Base-by-base conservation (phyloP, 495 filamentous ascomycete species). In the Trichoderma asperelloides region DNA sequence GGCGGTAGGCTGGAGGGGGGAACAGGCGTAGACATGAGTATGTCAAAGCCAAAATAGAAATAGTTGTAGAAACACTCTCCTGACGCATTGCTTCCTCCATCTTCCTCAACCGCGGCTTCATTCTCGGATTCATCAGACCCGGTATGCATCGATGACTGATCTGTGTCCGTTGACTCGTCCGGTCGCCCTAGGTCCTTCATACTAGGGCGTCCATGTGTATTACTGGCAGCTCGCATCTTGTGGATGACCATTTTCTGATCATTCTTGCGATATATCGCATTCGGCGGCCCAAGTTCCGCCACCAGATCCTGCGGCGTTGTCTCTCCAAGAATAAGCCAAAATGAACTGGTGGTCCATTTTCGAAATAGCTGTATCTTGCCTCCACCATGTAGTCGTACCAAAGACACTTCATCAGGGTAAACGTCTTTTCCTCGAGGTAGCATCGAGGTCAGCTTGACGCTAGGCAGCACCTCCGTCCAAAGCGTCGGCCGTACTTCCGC, bases 61-160 rank as follows among this genome's bases (percentile, higher is more conserved):
- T 98, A 98, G 72, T 97, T 97, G 75, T 92, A 96, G 76, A 97
- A 98, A 70, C 87, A 93, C 77, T 97, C 93, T 18, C 87, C 83
- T 4, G 84, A 80, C 16, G 80, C 72, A 49, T 78, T 78, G 30
- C 80, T 80, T 4, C 76, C 76, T 8, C 84, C 83, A 8, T 82
- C 80, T 55, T 82, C 82, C 27, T 77, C 68, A 13, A 82, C 80
- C 41, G 90, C 90, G 41, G 86, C 83, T 39, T 92, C 90, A 49
- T 88, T 89, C 4, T 73, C 75, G 45, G 75, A 69, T 41, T 76
- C 93, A 74, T 94, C 91, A 1, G 88, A 90, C 18, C 84, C 83
- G 1, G 88, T 87, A 66, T 95, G 90, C 41, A 81, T 85, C 18
- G 90, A 94, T 2, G 91, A 93, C 66, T 89, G 88, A 72, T 97